Percentiles rank a stretch among this genome's conserved stretches.
Conservation (phyloP, 768 basidiomycete species). For the Pisolithus sp. region DNA sequence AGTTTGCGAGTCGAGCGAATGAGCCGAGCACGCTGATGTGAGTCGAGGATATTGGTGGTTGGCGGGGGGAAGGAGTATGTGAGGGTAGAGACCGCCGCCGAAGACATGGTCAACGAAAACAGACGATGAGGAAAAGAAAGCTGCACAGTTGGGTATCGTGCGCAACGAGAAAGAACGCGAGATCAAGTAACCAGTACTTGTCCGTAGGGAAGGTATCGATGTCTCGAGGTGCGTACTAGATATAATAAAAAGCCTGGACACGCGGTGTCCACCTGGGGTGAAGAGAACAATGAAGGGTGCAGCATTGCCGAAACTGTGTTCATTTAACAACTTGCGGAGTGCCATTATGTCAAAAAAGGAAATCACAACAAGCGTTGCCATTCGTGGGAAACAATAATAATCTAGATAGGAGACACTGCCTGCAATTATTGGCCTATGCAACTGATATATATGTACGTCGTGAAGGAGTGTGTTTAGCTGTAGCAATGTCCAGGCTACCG, state of each 20-base stretch:
- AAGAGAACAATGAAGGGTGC: slow-evolving; percentile 22
- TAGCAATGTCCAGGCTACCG: no score
- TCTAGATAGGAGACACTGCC: no score
- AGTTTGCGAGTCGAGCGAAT: slow-evolving; percentile 34
- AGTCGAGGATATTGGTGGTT: slow-evolving; percentile 28
- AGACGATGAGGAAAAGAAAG: background rate
- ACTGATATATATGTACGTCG: no score
- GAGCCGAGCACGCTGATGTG: slow-evolving; percentile 29
- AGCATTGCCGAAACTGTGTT: no score
- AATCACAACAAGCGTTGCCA: no score
- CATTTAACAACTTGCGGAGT: no score
- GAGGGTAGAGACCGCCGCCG: slow-evolving; percentile 10
- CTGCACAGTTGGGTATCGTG: background rate
- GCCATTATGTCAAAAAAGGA: no score
- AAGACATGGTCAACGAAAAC: slow-evolving; percentile 14
- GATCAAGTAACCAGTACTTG: slow-evolving; percentile 13
- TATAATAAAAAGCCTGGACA: slow-evolving; percentile 26
- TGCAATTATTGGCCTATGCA: no score
- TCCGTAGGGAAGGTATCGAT: slow-evolving; percentile 4
- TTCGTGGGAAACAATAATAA: no score
- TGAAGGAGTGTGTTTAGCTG: no score
- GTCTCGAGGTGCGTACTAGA: slow-evolving; percentile 38
- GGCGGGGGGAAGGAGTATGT: slow-evolving; percentile 23
- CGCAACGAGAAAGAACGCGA: background rate
- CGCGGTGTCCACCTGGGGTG: slow-evolving; percentile 20